Percentiles rank a stretch among this genome's conserved stretches.
phyloP scores from a whole-genome alignment of 257 asterid genomes.

The Solanum pimpinellifolium region DNA sequence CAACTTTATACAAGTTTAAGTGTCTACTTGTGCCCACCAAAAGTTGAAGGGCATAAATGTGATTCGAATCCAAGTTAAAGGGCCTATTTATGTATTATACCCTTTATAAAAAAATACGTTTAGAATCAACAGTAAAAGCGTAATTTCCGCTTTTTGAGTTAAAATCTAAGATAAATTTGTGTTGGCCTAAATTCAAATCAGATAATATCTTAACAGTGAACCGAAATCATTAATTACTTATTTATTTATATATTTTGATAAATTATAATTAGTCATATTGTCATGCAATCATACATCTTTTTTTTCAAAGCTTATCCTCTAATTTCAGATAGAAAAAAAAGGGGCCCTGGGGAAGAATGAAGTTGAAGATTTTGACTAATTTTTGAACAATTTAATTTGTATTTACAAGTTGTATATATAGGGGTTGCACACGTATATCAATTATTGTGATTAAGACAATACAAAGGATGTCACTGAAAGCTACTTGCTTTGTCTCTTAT shows the following conservation, averaged over 20 bases:
- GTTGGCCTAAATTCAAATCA: rapidly evolving
- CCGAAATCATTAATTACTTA: too few species aligned
- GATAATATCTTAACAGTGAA: neutral
- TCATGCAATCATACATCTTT: neutral
- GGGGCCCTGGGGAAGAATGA: neutral
- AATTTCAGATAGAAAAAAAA: neutral
- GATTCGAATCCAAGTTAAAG: too few species aligned
- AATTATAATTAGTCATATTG: neutral
- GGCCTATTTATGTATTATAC: too few species aligned
- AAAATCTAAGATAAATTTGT: neutral
- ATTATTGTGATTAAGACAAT: neutral
- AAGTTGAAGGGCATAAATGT: too few species aligned
- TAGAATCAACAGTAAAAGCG: rapidly evolving
- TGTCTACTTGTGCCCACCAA: too few species aligned
- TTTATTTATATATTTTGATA: neutral
- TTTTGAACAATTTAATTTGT: neutral
- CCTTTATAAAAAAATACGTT: neutral
- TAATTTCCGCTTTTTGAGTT: rapidly evolving
- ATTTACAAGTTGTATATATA: neutral
- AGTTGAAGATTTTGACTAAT: neutral
- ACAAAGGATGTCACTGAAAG: neutral
- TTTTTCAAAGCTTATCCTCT: neutral
- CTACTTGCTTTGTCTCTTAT: neutral
- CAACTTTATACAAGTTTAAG: too few species aligned
- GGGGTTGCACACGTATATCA: neutral